Evolutionary conservation across 768 basidiomycete species (phyloP).

Genomic region (Amanita subjunquillea): DNA sequence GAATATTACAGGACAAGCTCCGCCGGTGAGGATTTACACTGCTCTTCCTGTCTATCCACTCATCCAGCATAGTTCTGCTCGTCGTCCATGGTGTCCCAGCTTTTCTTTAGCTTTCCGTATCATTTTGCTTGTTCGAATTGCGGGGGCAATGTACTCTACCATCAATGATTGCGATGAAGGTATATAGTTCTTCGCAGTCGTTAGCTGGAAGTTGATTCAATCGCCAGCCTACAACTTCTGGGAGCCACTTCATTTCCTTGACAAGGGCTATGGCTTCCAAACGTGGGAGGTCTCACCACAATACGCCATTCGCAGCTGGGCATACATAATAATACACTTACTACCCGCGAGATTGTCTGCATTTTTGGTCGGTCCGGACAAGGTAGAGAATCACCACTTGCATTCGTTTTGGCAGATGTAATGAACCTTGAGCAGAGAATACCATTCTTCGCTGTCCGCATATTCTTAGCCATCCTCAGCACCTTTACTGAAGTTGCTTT

Average conservation of each 20-base stretch:
- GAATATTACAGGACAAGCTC: slow-evolving; percentile 73
- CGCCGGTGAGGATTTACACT: slow-evolving; percentile 37
- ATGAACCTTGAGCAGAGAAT: slow-evolving; percentile 39
- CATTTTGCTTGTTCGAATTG: slow-evolving; percentile 68
- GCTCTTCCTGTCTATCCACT: slow-evolving; percentile 7
- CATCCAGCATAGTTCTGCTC: slow-evolving; percentile 38
- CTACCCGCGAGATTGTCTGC: slow-evolving; percentile 50
- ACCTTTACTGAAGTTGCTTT: slow-evolving; percentile 73
- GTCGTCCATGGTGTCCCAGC: slow-evolving; percentile 77
- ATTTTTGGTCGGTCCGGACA: slow-evolving; percentile 45
- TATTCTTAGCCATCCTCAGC: slow-evolving; percentile 64
- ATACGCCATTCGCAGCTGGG: slow-evolving; percentile 92
- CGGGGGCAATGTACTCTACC: slow-evolving; percentile 90
- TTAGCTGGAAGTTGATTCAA: not conserved
- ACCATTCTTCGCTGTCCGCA: slow-evolving; percentile 85
- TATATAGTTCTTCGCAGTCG: slow-evolving; percentile 15
- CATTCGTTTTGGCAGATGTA: not conserved
- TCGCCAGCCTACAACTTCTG: slow-evolving; percentile 92
- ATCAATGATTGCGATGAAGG: slow-evolving; percentile 98
- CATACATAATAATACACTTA: slow-evolving; percentile 81
- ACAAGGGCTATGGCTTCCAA: slow-evolving; percentile 83
- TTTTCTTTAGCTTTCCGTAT: slow-evolving; percentile 80
- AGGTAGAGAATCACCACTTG: slow-evolving; percentile 39
- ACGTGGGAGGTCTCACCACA: slow-evolving; percentile 95
- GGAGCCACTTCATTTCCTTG: slow-evolving; percentile 93